A percentile compares a stretch with the other conserved stretches of the same genome.
These are phyloP conservation scores for Wallemia ichthyophaga DNA, from an alignment of 1,284 basidiomycete species.

Conservation along the genomic window DNA sequence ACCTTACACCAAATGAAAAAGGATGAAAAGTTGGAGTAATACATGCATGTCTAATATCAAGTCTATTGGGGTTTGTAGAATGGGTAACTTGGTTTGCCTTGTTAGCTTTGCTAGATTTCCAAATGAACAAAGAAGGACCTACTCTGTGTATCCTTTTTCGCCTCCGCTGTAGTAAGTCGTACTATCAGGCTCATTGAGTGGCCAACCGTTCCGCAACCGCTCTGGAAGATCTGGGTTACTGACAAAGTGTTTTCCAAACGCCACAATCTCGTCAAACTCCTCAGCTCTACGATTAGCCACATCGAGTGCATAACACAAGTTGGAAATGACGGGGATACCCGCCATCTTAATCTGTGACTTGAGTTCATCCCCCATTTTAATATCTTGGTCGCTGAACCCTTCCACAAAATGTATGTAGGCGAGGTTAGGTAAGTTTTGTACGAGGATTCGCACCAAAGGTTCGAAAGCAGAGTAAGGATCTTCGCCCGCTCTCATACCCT, in stretches of 20 bases:
- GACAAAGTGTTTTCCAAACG: neutral
- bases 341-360: neutral
- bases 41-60: neutral
- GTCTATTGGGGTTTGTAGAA: neutral
- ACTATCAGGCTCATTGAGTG: neutral
- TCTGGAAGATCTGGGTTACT: neutral
- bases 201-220: neutral
- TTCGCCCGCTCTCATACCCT: constrained; percentile 12
- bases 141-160: neutral
- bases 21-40: neutral
- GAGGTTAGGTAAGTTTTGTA: constrained; percentile 20
- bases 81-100: neutral
- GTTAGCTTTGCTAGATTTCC: too few relatives aligned
- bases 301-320: neutral
- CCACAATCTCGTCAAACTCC: neutral
- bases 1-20: too few relatives aligned
- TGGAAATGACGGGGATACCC: neutral
- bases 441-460: constrained; percentile 9
- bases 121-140: too few relatives aligned
- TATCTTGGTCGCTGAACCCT: neutral
- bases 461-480: constrained; percentile 19
- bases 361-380: neutral
- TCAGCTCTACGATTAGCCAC: neutral
- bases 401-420: constrained; percentile 31
- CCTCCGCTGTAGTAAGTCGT: neutral